A percentile compares a stretch with the other conserved stretches of the same genome.
Conservation (phyloP, 2,329 filamentous ascomycete genomes). For the Rutstroemia sp. region DNA sequence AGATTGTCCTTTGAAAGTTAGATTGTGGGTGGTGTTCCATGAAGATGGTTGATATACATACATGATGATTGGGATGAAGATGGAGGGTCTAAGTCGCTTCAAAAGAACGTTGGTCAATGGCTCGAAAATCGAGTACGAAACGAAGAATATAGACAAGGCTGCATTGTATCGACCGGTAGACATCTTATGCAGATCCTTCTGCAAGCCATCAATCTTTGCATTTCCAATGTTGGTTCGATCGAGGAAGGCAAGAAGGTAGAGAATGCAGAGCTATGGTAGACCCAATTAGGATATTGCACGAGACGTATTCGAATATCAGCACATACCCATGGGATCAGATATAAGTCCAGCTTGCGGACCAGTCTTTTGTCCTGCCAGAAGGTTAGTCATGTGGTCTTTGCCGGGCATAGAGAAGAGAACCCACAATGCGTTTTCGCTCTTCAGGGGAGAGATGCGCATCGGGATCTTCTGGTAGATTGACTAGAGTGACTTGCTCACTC, state of each 20-base stretch:
- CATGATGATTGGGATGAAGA: constrained; percentile 82
- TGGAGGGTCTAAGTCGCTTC: constrained; percentile 63
- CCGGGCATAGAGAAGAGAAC: constrained; percentile 19
- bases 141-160: constrained; percentile 76
- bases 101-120: constrained; percentile 68
- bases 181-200: constrained; percentile 51
- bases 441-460: constrained; percentile 58
- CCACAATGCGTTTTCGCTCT: constrained; percentile 54
- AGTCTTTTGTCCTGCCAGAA: constrained; percentile 51
- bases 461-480: constrained; percentile 37
- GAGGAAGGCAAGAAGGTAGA: constrained; percentile 70
- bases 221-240: constrained; percentile 76
- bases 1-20: constrained; percentile 39
- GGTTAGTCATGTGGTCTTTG: not conserved
- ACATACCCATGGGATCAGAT: constrained; percentile 50
- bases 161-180: constrained; percentile 62
- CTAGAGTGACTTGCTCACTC: not conserved
- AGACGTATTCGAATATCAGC: not conserved
- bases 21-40: not conserved
- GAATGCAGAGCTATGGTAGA: constrained; percentile 50
- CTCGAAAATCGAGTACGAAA: constrained; percentile 75
- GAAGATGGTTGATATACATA: constrained; percentile 36
- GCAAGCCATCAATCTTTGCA: constrained; percentile 58
- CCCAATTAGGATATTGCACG: constrained; percentile 35
- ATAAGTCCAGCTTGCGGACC: constrained; percentile 53